Percentiles rank a stretch among this genome's conserved stretches.
phyloP scores from a whole-genome alignment of 75 land plant species.

The Cryptomeria japonica region DNA sequence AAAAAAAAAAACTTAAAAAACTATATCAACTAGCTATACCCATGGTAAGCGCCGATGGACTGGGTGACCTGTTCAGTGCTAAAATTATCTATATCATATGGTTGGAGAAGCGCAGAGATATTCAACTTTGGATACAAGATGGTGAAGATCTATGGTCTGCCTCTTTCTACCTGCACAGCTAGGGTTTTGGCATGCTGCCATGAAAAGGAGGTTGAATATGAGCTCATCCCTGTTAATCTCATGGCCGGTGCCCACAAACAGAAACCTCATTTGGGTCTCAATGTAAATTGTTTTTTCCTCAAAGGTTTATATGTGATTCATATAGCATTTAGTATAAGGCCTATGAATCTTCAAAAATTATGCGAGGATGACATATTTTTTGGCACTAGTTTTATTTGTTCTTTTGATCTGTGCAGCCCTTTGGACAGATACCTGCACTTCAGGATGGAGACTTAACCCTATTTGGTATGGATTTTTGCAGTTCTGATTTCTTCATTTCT shows the following conservation, averaged over 20 bases:
- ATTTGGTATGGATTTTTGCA: constrained; percentile 29
- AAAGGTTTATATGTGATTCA: background rate
- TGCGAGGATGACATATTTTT: background rate
- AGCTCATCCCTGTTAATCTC: constrained; percentile 42
- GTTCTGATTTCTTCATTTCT: background rate
- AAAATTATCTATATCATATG: background rate
- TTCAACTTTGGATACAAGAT: background rate
- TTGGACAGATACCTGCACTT: constrained; percentile 51
- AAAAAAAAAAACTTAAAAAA: no score
- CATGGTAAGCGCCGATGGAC: no score
- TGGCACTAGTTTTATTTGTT: background rate
- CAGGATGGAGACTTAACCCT: constrained; percentile 42
- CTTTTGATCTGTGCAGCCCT: constrained; percentile 41
- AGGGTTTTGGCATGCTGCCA: constrained; percentile 31
- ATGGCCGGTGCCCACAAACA: constrained; percentile 43
- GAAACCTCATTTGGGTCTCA: constrained; percentile 33
- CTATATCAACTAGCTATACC: no score
- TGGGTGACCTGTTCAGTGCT: no score
- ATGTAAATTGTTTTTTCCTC: constrained; percentile 13
- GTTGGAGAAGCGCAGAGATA: background rate
- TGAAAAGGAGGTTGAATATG: constrained; percentile 46
- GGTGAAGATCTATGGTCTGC: constrained; percentile 28
- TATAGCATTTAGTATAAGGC: background rate
- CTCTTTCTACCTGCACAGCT: constrained; percentile 47
- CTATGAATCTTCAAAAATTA: background rate